Percentiles rank a stretch among this genome's conserved stretches.
phyloP scores from a whole-genome alignment of 1,284 basidiomycete species.

The Boletus holoroseus region DNA sequence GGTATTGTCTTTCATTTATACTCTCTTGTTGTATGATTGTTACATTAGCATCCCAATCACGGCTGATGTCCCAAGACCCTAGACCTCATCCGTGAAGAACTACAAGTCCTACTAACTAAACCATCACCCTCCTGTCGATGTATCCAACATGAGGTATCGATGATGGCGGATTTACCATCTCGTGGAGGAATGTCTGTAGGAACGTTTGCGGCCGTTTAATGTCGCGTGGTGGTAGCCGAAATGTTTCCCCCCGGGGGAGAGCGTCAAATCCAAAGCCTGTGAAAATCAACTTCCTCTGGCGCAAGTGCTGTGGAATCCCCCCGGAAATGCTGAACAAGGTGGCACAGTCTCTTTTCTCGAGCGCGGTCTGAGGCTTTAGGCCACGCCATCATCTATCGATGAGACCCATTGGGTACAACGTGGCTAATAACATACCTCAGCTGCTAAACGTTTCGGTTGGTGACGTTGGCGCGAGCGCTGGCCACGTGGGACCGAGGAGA shows the following conservation, averaged over 20 bases:
- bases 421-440: slow-evolving; percentile 5
- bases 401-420: background rate
- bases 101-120: background rate
- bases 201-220: background rate
- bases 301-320: background rate
- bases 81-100: background rate
- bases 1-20: slow-evolving; percentile 4
- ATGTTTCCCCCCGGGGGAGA: background rate
- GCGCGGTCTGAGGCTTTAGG: background rate
- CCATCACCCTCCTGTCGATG: background rate
- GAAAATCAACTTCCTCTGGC: background rate
- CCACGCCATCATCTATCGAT: background rate
- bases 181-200: background rate
- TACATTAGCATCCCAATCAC: slow-evolving; percentile 3
- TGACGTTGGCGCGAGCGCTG: background rate
- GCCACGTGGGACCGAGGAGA: slow-evolving; percentile 14
- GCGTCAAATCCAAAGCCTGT: background rate
- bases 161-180: background rate
- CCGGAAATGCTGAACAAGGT: background rate
- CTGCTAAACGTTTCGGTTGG: background rate
- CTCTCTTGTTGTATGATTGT: slow-evolving; percentile 7
- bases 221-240: background rate
- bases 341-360: slow-evolving; percentile 4
- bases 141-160: background rate
- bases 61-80: background rate